Base-by-base conservation (phyloP, 257 asterid genomes). In the Solanum phureja region DNA sequence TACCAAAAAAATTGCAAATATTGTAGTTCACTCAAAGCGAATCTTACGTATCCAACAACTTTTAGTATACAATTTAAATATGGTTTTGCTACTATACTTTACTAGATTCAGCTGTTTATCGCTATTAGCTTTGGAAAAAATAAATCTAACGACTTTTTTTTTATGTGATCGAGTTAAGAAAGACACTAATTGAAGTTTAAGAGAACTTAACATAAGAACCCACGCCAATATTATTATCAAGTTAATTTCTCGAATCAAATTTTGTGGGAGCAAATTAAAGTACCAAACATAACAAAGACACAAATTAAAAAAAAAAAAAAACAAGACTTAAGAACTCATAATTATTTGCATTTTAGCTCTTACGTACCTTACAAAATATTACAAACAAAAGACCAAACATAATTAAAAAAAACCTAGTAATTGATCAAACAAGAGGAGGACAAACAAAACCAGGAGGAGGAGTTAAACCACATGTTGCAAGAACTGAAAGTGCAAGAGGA, bases 361-460 rank as follows among this genome's bases (percentile, higher is more conserved):
- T 9, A 69, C 76, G 10, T 69, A 79, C 37, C 62, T 27, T 42
- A 35, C 85, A 44, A 21, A 27, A 18, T 18, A 31, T 11, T 16
- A 49, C 42, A 81, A 79, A 13, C 3, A 29, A 29, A 81, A 81
- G 11, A 31, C 19, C 85, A 46, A 46, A 81, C 85, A 81, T 81
- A 27, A 44, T 29, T 10, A 0, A 3, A 12, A 42, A n/a, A 77
- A 44, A 10, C 85, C 4, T 79, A 79, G 27, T 19, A 73, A 35
- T 18, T 46, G 33, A 31, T 33, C 69, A 90, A 31, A 66, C 33
- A 46, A 90, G 94, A 38, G 98, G 96, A 24, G 98, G 98, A 90
- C 99, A 97, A 10, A 93, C 88, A 77, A 95, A 97, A 37, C 98
- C 98, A 87, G 98, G 98, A 6, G 98, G 99, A 38, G 98, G 98